phyloP scores from a whole-genome alignment of 805 yeast genomes.

The Starmerella roubikii region DNA sequence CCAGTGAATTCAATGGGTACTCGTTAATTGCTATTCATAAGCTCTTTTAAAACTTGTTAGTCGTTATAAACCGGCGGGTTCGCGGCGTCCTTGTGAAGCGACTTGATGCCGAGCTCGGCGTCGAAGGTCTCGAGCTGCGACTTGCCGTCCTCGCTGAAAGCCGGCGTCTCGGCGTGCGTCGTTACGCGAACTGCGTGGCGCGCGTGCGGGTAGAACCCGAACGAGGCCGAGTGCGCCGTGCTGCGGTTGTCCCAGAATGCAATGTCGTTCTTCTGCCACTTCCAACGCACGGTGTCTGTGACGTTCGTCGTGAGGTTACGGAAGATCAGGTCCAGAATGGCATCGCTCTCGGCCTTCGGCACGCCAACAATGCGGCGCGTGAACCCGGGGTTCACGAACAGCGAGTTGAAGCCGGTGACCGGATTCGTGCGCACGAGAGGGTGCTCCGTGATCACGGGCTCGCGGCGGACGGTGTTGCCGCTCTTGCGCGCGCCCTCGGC shows the following conservation, averaged over 20 bases:
- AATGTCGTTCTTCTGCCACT: slow-evolving; percentile 57
- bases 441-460: slow-evolving; percentile 47
- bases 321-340: slow-evolving; percentile 41
- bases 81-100: slow-evolving; percentile 23
- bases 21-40: too few species aligned
- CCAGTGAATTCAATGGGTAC: too few species aligned
- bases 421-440: slow-evolving; percentile 66
- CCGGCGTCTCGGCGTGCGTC: slow-evolving; percentile 61
- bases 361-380: slow-evolving; percentile 52
- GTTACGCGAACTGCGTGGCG: slow-evolving; percentile 68
- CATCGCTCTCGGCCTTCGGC: slow-evolving; percentile 53
- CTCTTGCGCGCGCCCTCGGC: slow-evolving; percentile 40
- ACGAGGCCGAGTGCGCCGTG: slow-evolving; percentile 52
- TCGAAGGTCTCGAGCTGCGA: slow-evolving; percentile 21
- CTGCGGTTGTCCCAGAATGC: slow-evolving; percentile 73
- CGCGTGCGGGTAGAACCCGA: slow-evolving; percentile 57
- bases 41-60: too few species aligned
- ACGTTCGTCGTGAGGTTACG: slow-evolving; percentile 38
- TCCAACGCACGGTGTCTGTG: slow-evolving; percentile 56
- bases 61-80: slow-evolving; percentile 23
- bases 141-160: slow-evolving; percentile 18
- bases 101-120: slow-evolving; percentile 18
- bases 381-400: slow-evolving; percentile 49
- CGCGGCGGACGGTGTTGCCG: slow-evolving; percentile 58
- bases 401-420: slow-evolving; percentile 47